Evolutionary conservation across 305 asterid genomes (phyloP), one percentile per base, ranked within the genome.

Genomic region (Fraxinus ornus): DNA sequence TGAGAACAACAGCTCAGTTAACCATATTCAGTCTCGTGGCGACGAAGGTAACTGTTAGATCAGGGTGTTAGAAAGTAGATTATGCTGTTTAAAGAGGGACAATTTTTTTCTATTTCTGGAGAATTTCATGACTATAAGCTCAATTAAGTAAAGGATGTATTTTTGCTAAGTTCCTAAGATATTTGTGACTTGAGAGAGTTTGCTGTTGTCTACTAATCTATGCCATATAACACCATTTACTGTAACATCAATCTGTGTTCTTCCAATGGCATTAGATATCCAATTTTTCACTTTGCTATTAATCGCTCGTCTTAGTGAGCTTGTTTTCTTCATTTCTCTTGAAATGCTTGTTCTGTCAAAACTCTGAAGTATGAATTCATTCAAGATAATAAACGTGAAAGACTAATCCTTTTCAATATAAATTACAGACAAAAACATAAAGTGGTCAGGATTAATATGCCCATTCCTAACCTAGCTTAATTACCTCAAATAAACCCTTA

Each of bases 1-100:
- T 80, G 95, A 91, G 85, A 87, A 85, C 35, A 79, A 82, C 64
- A 86, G 85, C 83, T 57, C 77, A 10, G 87, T 81, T 36, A n/a
- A 85, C 39, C 92, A 84, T 79, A 52, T 37, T 79, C 88, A 90
- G 78, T 72, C 92, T 24, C 83, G 73, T 3, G 90, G 86, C 9
- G 91, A 91, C 75, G 92, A 91, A 87, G 92, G 89, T 87, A 88
- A 87, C 86, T 87, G 86, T 77, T 91, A 85, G 87, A 81, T 79
- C 82, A 84, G 75, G 68, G 80, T 76, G 19, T 24, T 60, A 47
- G 33, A 60, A 35, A 68, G 79, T 79, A 60, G 68, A 82, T 72
- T 33, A 13, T 21, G 80, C 37, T 47, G 74, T 74, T 26, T 68
- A 55, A 60, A 41, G 77, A 64, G 62, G 9, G 22, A 52, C 22